A percentile compares a stretch with the other conserved stretches of the same genome.
Evolutionary conservation across 495 filamentous ascomycete species (phyloP).

Genomic region (Tuber brumale): DNA sequence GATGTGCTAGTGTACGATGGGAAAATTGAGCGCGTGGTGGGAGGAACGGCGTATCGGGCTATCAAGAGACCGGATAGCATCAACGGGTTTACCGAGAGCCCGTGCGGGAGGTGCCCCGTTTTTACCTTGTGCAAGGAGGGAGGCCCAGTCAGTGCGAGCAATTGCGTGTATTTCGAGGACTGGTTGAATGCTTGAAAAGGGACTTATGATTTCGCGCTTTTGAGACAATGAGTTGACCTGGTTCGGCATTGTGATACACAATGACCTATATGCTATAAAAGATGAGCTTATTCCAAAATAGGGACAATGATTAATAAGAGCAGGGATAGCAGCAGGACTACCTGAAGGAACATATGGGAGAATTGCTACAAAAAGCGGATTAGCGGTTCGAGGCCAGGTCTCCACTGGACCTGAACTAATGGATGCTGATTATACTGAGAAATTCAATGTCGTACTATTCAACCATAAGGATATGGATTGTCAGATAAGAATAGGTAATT

Average conservation of each 20-base stretch:
- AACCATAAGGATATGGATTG: too few relatives aligned
- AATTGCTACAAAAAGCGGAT: too few relatives aligned
- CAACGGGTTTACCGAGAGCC: constrained; percentile 76
- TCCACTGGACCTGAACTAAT: too few relatives aligned
- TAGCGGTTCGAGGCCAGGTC: too few relatives aligned
- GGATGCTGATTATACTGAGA: too few relatives aligned
- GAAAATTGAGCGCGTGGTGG: constrained; percentile 58
- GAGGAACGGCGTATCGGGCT: constrained; percentile 50
- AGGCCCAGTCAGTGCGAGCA: constrained; percentile 78
- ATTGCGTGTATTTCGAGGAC: constrained; percentile 79
- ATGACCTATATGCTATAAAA: too few relatives aligned
- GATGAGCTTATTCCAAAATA: too few relatives aligned
- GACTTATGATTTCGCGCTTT: neutral
- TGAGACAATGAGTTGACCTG: neutral
- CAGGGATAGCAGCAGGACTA: too few relatives aligned
- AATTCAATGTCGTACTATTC: too few relatives aligned
- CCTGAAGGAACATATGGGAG: too few relatives aligned
- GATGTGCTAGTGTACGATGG: constrained; percentile 83
- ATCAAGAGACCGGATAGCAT: constrained; percentile 45
- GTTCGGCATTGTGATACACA: neutral
- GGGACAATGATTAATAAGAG: too few relatives aligned
- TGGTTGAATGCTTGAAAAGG: constrained; percentile 55
- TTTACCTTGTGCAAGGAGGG: constrained; percentile 84
- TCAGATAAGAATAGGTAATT: too few relatives aligned
- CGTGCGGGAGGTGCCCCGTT: constrained; percentile 90